Base-by-base conservation (phyloP, 192 early-diverging fungal genomes). In the Backusella parvicylindrica region DNA sequence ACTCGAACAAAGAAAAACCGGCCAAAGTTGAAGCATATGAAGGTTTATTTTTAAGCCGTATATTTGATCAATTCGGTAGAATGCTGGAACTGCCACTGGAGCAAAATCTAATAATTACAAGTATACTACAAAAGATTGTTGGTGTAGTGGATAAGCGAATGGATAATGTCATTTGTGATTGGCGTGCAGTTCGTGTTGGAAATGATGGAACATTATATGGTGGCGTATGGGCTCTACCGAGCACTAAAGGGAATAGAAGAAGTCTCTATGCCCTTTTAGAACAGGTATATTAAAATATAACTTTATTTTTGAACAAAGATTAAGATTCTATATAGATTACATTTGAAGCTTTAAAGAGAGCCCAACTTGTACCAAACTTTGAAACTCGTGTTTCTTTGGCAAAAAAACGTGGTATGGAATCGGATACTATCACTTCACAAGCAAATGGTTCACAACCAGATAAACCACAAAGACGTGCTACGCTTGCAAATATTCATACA, bases 81-180 rank as follows among this genome's bases (percentile, higher is more conserved):
- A 79, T 81, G 28, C 66, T 88, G 12, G 80, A 82, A 56, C 81
- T 82, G 18, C 82, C 87, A 11, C 83, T 90, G 76, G 89, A 86
- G 30, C 84, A 86, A 30, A 89, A 88, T 64, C 75, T 90, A 41
- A 67, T 88, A 75, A 73, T 90, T 8, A 90, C 89, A 13, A 85
- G 86, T 64, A 87, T 90, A 47, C 28, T 89, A 31, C 79, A 83
- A 56, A 84, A 84, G 43, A 80, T 90, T 4, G 80, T 78, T 6
- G 84, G 86, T 36, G 60, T 90, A 2, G 85, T 79, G 1, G 83
- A 90, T 72, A 84, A 74, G 26, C 53, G 77, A 49, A 71, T 82
- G 37, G 81, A 82, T 63, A 74, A 74, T 18, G 81, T 82, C 7
- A 73, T 82, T 37, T 82, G 75, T 41, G 81, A 82, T 63, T 82